A percentile compares a stretch with the other conserved stretches of the same genome.
These are phyloP conservation scores for Arabidopsis suecica DNA, from an alignment of 345 rosid species.

Conservation along the genomic window DNA sequence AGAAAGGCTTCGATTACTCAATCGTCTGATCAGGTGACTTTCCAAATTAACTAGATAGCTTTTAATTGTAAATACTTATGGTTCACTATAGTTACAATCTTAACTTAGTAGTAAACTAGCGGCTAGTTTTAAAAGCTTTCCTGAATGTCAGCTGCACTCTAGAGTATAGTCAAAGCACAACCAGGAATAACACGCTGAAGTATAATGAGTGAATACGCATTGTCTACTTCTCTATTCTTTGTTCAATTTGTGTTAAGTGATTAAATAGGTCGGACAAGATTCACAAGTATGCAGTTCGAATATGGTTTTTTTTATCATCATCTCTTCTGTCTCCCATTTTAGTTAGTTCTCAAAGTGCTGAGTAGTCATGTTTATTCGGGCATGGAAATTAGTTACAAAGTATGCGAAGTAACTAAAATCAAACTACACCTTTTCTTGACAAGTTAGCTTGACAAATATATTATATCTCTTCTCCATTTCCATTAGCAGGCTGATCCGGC, in stretches of 20 bases:
- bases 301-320: background rate
- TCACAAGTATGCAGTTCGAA: conserved; percentile 18
- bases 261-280: conserved; percentile 13
- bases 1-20: conserved; percentile 78
- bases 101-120: conserved; percentile 20
- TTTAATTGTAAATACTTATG: conserved; percentile 20
- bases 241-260: background rate
- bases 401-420: conserved; percentile 50
- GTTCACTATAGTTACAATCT: background rate
- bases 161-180: conserved; percentile 20
- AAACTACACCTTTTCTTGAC: conserved; percentile 46
- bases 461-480: conserved; percentile 46
- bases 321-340: background rate
- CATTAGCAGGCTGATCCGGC: conserved; percentile 66
- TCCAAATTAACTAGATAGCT: conserved; percentile 24
- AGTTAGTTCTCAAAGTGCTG: background rate
- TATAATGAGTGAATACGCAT: conserved; percentile 10
- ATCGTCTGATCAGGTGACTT: conserved; percentile 83
- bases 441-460: conserved; percentile 32
- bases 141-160: conserved; percentile 22
- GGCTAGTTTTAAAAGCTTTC: conserved; percentile 21
- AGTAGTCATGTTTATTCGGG: conserved; percentile 1
- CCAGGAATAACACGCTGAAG: conserved; percentile 1
- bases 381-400: background rate
- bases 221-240: conserved; percentile 9